Conservation (phyloP, 2,329 filamentous ascomycete species). For the Phyllosticta citribraziliensis region DNA sequence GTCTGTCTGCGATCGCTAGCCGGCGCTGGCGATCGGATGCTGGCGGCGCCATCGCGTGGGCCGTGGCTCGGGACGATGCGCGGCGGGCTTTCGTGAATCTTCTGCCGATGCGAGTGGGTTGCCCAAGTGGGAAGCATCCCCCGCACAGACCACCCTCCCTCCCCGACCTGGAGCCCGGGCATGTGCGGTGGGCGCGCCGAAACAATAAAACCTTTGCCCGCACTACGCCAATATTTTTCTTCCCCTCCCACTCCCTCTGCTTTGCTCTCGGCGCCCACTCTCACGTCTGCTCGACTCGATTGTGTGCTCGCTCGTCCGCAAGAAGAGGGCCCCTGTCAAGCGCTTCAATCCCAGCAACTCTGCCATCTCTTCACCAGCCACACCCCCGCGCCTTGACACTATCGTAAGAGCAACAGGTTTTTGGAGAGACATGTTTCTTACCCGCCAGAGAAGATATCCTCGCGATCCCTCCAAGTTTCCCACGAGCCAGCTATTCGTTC, state of each 20-base stretch:
- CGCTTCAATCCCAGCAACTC: background rate
- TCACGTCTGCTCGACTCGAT: background rate
- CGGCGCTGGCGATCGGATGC: background rate
- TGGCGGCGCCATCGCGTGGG: background rate
- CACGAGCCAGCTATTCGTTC: conserved; percentile 68
- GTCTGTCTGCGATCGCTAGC: background rate
- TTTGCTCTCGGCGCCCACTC: background rate
- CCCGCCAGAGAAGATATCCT: conserved; percentile 43
- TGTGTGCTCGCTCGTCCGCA: background rate
- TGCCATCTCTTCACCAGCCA: background rate
- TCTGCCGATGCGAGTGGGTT: background rate
- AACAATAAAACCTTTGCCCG: background rate
- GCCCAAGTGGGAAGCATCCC: background rate
- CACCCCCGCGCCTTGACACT: conserved; percentile 16
- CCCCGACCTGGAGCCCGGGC: no score
- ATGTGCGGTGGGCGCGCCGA: background rate
- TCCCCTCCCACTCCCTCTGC: background rate
- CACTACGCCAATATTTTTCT: background rate
- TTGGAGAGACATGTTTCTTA: conserved; percentile 48
- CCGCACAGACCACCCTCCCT: background rate
- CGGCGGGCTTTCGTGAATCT: background rate
- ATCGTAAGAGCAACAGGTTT: conserved; percentile 44
- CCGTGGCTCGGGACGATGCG: background rate
- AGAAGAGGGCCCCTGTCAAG: background rate
- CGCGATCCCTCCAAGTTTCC: conserved; percentile 68